Evolutionary conservation across 805 yeast genomes (phyloP).

Genomic region (Monosporozyma unispora): DNA sequence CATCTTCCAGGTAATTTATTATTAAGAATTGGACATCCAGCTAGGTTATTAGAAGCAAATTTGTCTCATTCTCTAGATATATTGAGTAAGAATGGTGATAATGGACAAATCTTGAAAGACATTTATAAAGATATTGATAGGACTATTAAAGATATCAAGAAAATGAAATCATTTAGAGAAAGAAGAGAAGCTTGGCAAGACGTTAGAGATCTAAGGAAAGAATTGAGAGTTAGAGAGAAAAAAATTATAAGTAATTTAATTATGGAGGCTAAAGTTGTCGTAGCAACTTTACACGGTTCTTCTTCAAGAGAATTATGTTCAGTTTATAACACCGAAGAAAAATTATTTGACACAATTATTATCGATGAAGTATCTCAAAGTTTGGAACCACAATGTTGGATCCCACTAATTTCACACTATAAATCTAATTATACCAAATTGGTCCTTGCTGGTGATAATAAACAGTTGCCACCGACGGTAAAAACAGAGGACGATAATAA

Average conservation of each 20-base stretch:
- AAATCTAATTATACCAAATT: constrained; percentile 43
- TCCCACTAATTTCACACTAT: constrained; percentile 65
- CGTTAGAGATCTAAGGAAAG: constrained; percentile 60
- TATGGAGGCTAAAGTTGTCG: constrained; percentile 54
- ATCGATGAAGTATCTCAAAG: constrained; percentile 96
- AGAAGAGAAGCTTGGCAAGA: constrained; percentile 60
- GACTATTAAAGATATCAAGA: constrained; percentile 48
- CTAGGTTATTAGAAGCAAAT: constrained; percentile 57
- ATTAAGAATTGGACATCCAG: constrained; percentile 91
- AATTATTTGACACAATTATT: constrained; percentile 65
- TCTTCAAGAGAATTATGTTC: constrained; percentile 62
- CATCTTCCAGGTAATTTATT: constrained; percentile 40
- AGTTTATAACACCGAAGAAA: constrained; percentile 32
- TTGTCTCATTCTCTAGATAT: constrained; percentile 69
- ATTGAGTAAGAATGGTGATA: constrained; percentile 48
- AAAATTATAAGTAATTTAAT: constrained; percentile 54
- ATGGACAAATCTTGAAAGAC: constrained; percentile 55
- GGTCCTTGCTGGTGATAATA: constrained; percentile 86
- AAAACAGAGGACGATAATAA: constrained; percentile 42
- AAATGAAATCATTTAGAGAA: constrained; percentile 54
- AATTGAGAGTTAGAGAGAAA: constrained; percentile 56
- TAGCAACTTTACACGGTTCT: constrained; percentile 83
- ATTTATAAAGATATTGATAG: constrained; percentile 62
- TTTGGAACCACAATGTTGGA: constrained; percentile 94
- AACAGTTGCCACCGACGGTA: constrained; percentile 86